Evolutionary conservation across 176 grass and related monocot species (phyloP).

Genomic region (Avena eriantha): DNA sequence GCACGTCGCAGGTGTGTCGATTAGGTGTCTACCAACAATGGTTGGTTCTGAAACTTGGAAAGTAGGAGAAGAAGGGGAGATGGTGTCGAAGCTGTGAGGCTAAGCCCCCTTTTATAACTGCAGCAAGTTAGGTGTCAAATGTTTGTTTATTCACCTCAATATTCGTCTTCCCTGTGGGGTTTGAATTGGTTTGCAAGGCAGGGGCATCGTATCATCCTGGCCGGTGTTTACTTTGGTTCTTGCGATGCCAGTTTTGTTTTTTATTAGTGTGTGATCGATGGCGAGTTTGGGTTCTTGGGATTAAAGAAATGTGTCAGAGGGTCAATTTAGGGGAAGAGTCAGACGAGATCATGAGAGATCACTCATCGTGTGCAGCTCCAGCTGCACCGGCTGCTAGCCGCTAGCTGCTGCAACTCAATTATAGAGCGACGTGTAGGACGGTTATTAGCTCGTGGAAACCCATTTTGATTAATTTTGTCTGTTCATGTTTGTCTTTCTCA

Average conservation of each 20-base stretch:
- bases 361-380: background rate
- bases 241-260: constrained; percentile 18
- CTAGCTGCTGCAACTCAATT: background rate
- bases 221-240: constrained; percentile 55
- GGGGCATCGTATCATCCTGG: constrained; percentile 43
- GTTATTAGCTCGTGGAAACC: constrained; percentile 41
- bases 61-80: constrained; percentile 6
- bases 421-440: constrained; percentile 26
- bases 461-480: background rate
- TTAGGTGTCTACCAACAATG: constrained; percentile 22
- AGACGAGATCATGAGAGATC: background rate
- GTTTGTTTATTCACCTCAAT: constrained; percentile 41
- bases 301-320: constrained; percentile 34
- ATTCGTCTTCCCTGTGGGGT: constrained; percentile 23
- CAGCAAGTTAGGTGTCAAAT: constrained; percentile 55
- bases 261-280: background rate
- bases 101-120: constrained; percentile 53
- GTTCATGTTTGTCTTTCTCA: background rate
- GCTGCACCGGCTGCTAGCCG: too few relatives aligned
- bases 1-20: background rate
- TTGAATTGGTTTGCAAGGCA: constrained; percentile 42
- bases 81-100: constrained; percentile 13
- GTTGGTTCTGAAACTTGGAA: constrained; percentile 29
- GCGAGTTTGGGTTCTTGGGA: constrained; percentile 13
- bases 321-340: constrained; percentile 37